Conservation (phyloP, 495 filamentous ascomycete species). For the Thermothielavioides terrestris region DNA sequence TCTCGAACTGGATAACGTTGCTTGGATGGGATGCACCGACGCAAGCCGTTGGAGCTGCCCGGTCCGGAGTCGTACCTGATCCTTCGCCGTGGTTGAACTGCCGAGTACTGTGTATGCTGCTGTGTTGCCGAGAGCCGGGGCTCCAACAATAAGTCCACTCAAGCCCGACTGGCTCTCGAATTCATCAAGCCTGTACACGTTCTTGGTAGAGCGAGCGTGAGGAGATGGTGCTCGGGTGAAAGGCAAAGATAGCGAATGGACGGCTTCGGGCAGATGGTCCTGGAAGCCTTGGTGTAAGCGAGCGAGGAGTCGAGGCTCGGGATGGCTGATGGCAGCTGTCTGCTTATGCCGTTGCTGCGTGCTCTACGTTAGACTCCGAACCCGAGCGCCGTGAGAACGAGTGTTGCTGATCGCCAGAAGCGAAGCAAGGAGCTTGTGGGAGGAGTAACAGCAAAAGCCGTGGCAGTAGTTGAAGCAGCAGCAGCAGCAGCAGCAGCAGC, state of each 20-base stretch:
- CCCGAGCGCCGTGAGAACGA: conserved; percentile 7
- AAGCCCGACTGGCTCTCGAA: background rate
- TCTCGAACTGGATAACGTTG: no score
- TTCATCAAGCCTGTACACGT: no score
- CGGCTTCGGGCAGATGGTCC: conserved; percentile 4
- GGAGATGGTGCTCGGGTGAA: background rate
- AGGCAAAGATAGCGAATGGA: conserved; percentile 7
- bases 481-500: no score
- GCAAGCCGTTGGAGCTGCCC: background rate
- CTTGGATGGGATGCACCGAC: no score
- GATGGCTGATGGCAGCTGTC: no score
- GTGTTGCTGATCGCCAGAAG: conserved; percentile 3
- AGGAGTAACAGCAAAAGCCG: background rate
- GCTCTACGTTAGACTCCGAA: background rate
- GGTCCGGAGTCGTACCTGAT: background rate
- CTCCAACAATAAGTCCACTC: background rate
- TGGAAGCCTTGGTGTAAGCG: conserved; percentile 1
- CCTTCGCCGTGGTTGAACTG: background rate
- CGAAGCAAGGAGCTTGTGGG: no score
- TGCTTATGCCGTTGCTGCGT: background rate
- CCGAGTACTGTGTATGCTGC: no score
- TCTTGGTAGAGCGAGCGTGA: conserved; percentile 1
- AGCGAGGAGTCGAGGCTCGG: background rate
- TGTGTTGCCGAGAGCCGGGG: background rate
- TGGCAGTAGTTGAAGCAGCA: no score